Conservation (phyloP, 2,329 filamentous ascomycete genomes). For the Monascus ruber region DNA sequence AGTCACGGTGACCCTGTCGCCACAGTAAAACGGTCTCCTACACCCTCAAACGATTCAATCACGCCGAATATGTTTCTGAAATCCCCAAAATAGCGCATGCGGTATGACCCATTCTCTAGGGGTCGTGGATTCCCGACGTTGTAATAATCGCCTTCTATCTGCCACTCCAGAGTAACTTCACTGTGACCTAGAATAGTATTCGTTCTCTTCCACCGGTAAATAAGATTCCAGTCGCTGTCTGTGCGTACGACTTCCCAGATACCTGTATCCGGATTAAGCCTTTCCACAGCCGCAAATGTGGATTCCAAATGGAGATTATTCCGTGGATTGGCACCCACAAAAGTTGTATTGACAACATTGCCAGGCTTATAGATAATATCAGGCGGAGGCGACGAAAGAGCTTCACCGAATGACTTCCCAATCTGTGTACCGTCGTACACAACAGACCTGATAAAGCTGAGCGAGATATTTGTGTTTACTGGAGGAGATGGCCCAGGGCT, state of each 20-base stretch:
- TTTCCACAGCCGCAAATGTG: constrained; percentile 69
- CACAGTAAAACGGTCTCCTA: constrained; percentile 40
- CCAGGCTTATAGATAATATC: constrained; percentile 48
- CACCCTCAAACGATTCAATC: constrained; percentile 59
- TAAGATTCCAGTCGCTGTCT: constrained; percentile 73
- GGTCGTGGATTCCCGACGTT: constrained; percentile 21
- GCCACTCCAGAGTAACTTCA: constrained; percentile 70
- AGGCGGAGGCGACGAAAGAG: constrained; percentile 45
- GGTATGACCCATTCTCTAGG: constrained; percentile 52
- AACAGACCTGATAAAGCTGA: constrained; percentile 71
- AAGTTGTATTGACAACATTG: constrained; percentile 52
- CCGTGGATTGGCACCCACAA: constrained; percentile 79
- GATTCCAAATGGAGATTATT: constrained; percentile 72
- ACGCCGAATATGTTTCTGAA: constrained; percentile 53
- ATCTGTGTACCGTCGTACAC: constrained; percentile 58
- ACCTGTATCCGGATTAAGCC: constrained; percentile 33
- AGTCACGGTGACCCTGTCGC: constrained; percentile 1
- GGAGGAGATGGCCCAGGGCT: constrained; percentile 55
- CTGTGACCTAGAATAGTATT: constrained; percentile 61
- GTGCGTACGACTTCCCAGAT: constrained; percentile 57
- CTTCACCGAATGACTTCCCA: constrained; percentile 59
- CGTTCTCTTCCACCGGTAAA: constrained; percentile 68
- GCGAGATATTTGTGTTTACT: constrained; percentile 62
- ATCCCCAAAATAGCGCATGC: constrained; percentile 76
- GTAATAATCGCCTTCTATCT: constrained; percentile 51